Base-by-base conservation (phyloP, 306 rosid species). In the Rosa multiflora region DNA sequence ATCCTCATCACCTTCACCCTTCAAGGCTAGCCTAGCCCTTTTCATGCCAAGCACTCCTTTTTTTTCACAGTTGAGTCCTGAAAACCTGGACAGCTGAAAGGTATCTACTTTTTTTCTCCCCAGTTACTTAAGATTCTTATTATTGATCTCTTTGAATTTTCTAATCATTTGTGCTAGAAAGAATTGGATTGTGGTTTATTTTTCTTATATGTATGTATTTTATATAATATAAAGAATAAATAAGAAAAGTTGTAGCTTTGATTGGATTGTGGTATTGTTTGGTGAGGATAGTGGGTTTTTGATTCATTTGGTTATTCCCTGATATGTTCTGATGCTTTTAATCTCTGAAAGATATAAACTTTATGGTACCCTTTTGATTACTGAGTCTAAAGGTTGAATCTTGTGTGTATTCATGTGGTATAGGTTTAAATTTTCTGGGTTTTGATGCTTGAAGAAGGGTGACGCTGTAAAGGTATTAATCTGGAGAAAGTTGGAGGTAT, bases 341-440 rank as follows among this genome's bases (percentile, higher is more conserved):
- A 3, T 63, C 11, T 76, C 43, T 37, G 8, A 66, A 77, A 43
- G 63, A 52, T 3, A 2, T 46, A 39, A 53, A 52, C 67, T 72
- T 72, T 43, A 12, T 44, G 67, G 26, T 52, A 39, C 47, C 55
- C 20, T 46, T 68, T 75, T 55, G 67, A 53, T 20, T 39, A 1
- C 26, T 12, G 51, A 48, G 26, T 64, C 13, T 48, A 53, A 73
- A 51, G 29, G 6, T 77, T 77, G 6, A 35, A 37, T 39, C 13
- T 13, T 63, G 15, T 23, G 11, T 73, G 13, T 49, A 15, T 47
- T 21, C 53, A 48, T 71, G 17, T 10, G 5, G 49, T 72, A 4
- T 49, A 73, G 78, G 83, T 49, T 72, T 64, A 0, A 9, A 3
- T 51, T 39, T 51, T 80, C 72, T 53, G 71, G 74, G 64, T 56